Conservation (phyloP, 2,329 filamentous ascomycete species). For the Sporothrix globosa region DNA sequence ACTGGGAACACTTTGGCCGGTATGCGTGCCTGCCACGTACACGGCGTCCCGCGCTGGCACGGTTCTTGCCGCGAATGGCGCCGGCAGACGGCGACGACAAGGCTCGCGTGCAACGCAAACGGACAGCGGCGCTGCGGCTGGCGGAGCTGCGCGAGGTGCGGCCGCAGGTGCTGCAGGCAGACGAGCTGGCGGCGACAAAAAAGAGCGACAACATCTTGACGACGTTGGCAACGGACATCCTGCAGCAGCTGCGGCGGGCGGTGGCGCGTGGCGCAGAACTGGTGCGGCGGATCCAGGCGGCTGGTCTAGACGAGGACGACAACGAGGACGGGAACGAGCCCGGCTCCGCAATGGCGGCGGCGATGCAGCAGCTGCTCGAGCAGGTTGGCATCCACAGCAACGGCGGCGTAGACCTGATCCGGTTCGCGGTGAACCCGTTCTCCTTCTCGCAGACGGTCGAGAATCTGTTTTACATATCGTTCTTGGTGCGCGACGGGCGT, state of each 20-base stretch:
- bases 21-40: constrained; percentile 75
- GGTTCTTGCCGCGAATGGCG: constrained; percentile 79
- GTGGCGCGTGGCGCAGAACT: constrained; percentile 53
- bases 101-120: constrained; percentile 68
- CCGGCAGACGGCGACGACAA: constrained; percentile 75
- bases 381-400: constrained; percentile 67
- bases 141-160: constrained; percentile 70
- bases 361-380: constrained; percentile 52
- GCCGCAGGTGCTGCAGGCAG: constrained; percentile 75
- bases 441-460: constrained; percentile 96
- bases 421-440: constrained; percentile 84
- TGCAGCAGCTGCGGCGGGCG: constrained; percentile 59
- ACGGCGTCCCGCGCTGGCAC: constrained; percentile 72
- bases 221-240: constrained; percentile 71
- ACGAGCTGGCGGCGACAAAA: constrained; percentile 74
- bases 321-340: constrained; percentile 50
- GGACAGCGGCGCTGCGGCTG: constrained; percentile 70
- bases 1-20: constrained; percentile 83
- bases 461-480: constrained; percentile 95
- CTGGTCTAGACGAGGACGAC: constrained; percentile 47
- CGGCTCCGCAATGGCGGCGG: neutral
- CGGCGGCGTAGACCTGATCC: constrained; percentile 76
- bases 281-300: constrained; percentile 48
- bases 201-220: constrained; percentile 70
- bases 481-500: constrained; percentile 84